Evolutionary conservation across 805 yeast genomes (phyloP).

Genomic region (Torulaspora franciscae): DNA sequence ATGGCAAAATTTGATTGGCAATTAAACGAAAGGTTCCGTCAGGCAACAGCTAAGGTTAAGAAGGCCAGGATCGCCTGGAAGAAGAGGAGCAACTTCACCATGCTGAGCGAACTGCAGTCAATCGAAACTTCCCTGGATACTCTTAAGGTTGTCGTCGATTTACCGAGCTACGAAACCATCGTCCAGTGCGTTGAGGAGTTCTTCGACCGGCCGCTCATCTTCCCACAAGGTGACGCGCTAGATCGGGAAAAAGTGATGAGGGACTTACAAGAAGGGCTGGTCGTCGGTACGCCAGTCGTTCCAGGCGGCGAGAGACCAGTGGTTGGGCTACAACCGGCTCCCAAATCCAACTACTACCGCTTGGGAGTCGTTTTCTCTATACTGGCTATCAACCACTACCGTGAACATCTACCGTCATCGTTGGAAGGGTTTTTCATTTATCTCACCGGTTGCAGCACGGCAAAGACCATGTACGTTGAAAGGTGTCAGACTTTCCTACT

Average conservation of each 20-base stretch:
- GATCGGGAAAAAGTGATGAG: constrained; percentile 22
- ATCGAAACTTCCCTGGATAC: constrained; percentile 1
- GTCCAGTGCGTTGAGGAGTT: constrained; percentile 10
- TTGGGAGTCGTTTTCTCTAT: constrained; percentile 29
- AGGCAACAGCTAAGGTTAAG: constrained; percentile 28
- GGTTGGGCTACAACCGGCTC: constrained; percentile 8
- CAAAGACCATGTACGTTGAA: constrained; percentile 29
- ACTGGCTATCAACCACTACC: constrained; percentile 19
- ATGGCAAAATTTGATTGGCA: constrained; percentile 18
- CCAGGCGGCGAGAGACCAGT: constrained; percentile 4
- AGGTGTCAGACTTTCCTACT: constrained; percentile 28
- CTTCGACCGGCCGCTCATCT: constrained; percentile 16
- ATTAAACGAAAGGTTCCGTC: constrained; percentile 18
- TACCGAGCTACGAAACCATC: background rate
- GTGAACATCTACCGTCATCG: constrained; percentile 18
- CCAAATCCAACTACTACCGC: constrained; percentile 27
- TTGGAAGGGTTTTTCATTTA: constrained; percentile 19
- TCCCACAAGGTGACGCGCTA: constrained; percentile 10
- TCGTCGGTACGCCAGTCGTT: constrained; percentile 5
- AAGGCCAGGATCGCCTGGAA: constrained; percentile 26
- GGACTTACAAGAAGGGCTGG: constrained; percentile 21
- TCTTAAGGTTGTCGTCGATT: background rate
- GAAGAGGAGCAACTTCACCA: constrained; percentile 12
- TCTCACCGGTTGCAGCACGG: constrained; percentile 27
- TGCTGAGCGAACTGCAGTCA: constrained; percentile 18